Conservation (phyloP, 345 rosid species). For the Nasturtium officinale region DNA sequence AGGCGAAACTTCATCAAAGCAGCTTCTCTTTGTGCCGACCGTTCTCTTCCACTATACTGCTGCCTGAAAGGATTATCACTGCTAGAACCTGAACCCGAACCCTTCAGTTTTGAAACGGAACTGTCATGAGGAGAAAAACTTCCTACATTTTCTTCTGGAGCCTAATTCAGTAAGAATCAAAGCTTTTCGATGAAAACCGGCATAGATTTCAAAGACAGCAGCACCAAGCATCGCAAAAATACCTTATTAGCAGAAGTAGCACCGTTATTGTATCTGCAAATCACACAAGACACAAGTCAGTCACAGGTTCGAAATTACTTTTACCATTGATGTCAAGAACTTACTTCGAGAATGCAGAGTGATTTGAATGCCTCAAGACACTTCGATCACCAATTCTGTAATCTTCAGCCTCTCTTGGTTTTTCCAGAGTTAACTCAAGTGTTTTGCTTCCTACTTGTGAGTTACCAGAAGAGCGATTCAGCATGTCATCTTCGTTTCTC, state of each 20-base stretch:
- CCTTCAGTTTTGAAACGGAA: constrained; percentile 52
- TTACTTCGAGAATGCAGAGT: constrained; percentile 81
- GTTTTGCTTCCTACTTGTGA: constrained; percentile 47
- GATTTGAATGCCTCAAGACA: constrained; percentile 64
- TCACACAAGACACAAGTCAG: constrained; percentile 21
- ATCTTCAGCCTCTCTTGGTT: constrained; percentile 47
- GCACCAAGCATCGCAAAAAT: constrained; percentile 10
- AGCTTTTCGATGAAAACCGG: constrained; percentile 10
- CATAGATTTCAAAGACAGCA: constrained; percentile 8
- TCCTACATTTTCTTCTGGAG: constrained; percentile 52
- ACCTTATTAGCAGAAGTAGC: constrained; percentile 67
- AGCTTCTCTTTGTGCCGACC: constrained; percentile 59
- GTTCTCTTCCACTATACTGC: constrained; percentile 53
- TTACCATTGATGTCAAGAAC: constrained; percentile 26
- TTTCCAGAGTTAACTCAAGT: constrained; percentile 51
- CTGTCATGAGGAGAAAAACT: constrained; percentile 64
- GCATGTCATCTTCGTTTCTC: constrained; percentile 41
- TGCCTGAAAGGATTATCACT: constrained; percentile 47
- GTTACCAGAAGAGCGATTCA: constrained; percentile 42
- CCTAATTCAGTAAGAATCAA: constrained; percentile 36
- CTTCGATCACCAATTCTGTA: constrained; percentile 50
- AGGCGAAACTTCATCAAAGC: constrained; percentile 70
- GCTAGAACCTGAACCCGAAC: constrained; percentile 49
- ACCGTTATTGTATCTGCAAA: constrained; percentile 59
- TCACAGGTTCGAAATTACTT: not conserved